Percentiles rank a stretch among this genome's conserved stretches.
These are phyloP conservation scores for Saccharomyces hybrid DNA, from an alignment of 1,139 yeast species.

Conservation along the genomic window DNA sequence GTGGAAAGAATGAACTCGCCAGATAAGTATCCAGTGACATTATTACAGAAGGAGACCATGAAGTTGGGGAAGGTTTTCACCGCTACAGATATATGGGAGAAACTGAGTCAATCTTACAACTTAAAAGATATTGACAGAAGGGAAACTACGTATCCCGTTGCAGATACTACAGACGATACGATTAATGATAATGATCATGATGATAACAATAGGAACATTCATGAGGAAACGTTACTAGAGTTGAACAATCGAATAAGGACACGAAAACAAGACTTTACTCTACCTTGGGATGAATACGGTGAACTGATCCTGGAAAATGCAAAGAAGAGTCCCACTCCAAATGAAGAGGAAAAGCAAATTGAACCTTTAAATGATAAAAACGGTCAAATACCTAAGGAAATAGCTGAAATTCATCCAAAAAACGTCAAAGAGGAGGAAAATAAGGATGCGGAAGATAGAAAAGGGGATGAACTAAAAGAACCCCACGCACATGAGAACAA, in stretches of 20 bases:
- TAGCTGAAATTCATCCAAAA: too few relatives aligned
- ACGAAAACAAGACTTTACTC: slow-evolving; percentile 31
- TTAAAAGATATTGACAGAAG: slow-evolving; percentile 22
- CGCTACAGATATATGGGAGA: slow-evolving; percentile 50
- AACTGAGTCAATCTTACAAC: slow-evolving; percentile 47
- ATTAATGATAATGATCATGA: slow-evolving; percentile 11
- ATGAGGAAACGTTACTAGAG: slow-evolving; percentile 15
- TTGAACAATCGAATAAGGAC: slow-evolving; percentile 14
- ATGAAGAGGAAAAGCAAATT: slow-evolving; percentile 2
- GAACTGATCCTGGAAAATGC: slow-evolving; percentile 37
- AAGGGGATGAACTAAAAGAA: background rate
- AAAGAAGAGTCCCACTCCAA: slow-evolving; percentile 12
- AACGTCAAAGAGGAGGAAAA: too few relatives aligned
- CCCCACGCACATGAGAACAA: slow-evolving; percentile 1
- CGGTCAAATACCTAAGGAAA: background rate
- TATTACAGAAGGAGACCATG: slow-evolving; percentile 26
- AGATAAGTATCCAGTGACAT: slow-evolving; percentile 25
- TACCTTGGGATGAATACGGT: slow-evolving; percentile 42
- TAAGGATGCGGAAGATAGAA: too few relatives aligned
- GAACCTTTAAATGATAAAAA: background rate
- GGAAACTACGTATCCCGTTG: background rate
- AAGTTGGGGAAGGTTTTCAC: slow-evolving; percentile 32
- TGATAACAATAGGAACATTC: slow-evolving; percentile 9
- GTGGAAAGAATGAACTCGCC: slow-evolving; percentile 43
- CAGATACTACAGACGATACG: background rate